These are phyloP conservation scores for Fraxinus anomala DNA, from an alignment of 257 asterid species.

Conservation along the genomic window DNA sequence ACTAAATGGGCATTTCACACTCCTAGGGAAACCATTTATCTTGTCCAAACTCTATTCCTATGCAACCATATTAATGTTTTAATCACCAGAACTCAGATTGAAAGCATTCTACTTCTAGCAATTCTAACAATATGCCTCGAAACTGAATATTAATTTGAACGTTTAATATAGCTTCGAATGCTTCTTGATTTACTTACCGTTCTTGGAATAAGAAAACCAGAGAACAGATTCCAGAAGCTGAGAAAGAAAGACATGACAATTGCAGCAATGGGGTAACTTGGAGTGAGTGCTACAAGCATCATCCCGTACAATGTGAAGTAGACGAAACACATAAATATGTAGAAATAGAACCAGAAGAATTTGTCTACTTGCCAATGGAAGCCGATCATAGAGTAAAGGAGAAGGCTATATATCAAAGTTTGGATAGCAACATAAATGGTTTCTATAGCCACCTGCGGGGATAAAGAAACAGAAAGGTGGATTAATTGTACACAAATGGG, in stretches of 20 bases:
- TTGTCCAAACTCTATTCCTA: too few species aligned
- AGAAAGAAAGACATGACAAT: constrained; percentile 60
- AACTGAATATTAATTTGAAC: too few species aligned
- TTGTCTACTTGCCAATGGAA: constrained; percentile 48
- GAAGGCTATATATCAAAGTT: constrained; percentile 27
- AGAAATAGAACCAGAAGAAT: constrained; percentile 49
- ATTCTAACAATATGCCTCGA: too few species aligned
- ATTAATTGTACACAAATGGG: background rate
- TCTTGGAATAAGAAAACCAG: constrained; percentile 66
- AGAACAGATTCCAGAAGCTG: constrained; percentile 62
- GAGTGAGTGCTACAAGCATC: constrained; percentile 74
- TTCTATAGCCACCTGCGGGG: constrained; percentile 1
- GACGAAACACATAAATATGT: constrained; percentile 56
- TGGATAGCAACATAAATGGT: constrained; percentile 22
- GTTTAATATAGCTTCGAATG: background rate
- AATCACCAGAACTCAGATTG: too few species aligned
- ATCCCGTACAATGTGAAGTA: constrained; percentile 69
- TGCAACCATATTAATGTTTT: too few species aligned
- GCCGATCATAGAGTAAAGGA: constrained; percentile 43
- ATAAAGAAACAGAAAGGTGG: constrained; percentile 20
- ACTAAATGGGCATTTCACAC: too few species aligned
- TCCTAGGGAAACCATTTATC: too few species aligned
- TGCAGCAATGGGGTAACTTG: constrained; percentile 55
- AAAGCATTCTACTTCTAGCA: too few species aligned
- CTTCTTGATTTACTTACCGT: constrained; percentile 41